Evolutionary conservation across 257 asterid genomes (phyloP).

Genomic region (Ehretia macrophylla): DNA sequence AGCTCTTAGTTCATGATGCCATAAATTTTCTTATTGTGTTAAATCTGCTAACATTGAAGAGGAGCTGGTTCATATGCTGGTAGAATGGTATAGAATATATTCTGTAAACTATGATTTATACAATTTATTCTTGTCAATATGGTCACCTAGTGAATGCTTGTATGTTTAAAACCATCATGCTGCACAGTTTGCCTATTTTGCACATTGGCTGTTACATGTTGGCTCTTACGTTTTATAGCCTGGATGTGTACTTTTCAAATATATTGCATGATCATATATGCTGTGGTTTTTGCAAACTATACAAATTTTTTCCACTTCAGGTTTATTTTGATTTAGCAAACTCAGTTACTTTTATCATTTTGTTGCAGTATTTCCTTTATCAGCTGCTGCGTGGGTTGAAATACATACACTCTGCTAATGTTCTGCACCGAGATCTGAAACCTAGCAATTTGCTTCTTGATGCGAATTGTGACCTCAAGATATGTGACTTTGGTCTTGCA

Average conservation of each 20-base stretch:
- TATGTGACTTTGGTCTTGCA: conserved; percentile 38
- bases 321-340: background rate
- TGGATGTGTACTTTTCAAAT: too few relatives aligned
- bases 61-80: too few relatives aligned
- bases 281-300: background rate
- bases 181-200: background rate
- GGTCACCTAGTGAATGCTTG: too few relatives aligned
- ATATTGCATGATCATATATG: background rate
- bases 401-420: conserved; percentile 35
- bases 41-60: too few relatives aligned
- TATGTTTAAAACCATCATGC: conserved; percentile 1
- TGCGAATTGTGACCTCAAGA: conserved; percentile 38
- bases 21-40: too few relatives aligned
- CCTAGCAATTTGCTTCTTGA: conserved; percentile 33
- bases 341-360: background rate
- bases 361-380: conserved; percentile 30
- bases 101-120: too few relatives aligned
- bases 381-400: conserved; percentile 32
- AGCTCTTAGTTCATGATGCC: too few relatives aligned
- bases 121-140: too few relatives aligned
- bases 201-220: background rate
- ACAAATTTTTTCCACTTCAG: background rate
- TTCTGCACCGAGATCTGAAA: conserved; percentile 32
- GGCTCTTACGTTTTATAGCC: too few relatives aligned
- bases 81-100: too few relatives aligned